phyloP scores from a whole-genome alignment of 805 yeast genomes.

The Cyberlindnera sargentensis region DNA sequence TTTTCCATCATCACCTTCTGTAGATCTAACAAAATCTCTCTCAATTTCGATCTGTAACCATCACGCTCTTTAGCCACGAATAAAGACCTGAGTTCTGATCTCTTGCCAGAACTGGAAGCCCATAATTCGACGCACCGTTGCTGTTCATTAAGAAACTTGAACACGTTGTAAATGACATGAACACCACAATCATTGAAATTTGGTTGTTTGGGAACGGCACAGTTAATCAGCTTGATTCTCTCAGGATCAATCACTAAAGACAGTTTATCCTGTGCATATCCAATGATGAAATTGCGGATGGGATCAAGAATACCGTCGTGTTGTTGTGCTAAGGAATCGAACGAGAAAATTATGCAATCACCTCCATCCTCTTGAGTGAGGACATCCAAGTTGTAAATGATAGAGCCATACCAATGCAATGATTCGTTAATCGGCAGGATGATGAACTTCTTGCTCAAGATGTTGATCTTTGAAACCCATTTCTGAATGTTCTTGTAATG shows the following conservation, averaged over 20 bases:
- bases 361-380: constrained; percentile 14
- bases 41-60: constrained; percentile 18
- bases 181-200: constrained; percentile 94
- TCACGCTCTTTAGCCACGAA: constrained; percentile 24
- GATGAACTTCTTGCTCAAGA: constrained; percentile 50
- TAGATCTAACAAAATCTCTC: constrained; percentile 14
- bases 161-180: constrained; percentile 72
- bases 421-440: constrained; percentile 78
- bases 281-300: constrained; percentile 50
- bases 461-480: constrained; percentile 72
- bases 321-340: constrained; percentile 69
- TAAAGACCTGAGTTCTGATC: constrained; percentile 6
- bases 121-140: constrained; percentile 42
- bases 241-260: constrained; percentile 37
- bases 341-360: constrained; percentile 32
- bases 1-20: constrained; percentile 13
- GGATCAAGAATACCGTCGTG: constrained; percentile 48
- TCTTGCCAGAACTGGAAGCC: constrained; percentile 26
- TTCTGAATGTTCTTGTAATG: constrained; percentile 60
- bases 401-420: constrained; percentile 83
- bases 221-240: constrained; percentile 41
- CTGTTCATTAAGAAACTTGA: constrained; percentile 47
- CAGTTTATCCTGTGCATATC: constrained; percentile 64
- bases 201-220: constrained; percentile 72
- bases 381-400: constrained; percentile 49